A percentile compares a stretch with the other conserved stretches of the same genome.
phyloP scores from a whole-genome alignment of 2,329 filamentous ascomycete genomes.

The Cladosporium cucumerinum region DNA sequence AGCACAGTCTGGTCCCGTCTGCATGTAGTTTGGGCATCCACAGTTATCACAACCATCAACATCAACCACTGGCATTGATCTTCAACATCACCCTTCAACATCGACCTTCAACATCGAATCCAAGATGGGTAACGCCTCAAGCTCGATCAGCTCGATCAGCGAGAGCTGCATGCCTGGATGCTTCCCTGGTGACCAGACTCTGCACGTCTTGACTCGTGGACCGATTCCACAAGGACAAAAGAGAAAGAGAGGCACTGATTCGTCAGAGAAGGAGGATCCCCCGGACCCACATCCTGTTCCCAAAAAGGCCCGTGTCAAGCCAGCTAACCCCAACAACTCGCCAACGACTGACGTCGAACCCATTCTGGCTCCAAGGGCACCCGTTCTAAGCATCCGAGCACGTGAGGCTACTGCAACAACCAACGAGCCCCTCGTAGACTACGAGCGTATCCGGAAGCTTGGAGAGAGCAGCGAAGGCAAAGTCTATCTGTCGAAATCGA shows the following conservation, averaged over 20 bases:
- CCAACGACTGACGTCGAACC: neutral
- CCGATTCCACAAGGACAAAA: neutral
- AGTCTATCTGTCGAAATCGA: neutral
- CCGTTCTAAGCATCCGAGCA: neutral
- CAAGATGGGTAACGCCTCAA: neutral
- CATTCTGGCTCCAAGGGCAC: neutral
- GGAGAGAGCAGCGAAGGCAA: neutral
- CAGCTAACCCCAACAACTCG: neutral
- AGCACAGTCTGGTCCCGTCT: neutral
- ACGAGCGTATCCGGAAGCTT: neutral
- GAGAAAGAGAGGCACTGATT: neutral
- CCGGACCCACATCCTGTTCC: neutral
- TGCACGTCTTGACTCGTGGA: neutral
- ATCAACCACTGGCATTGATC: neutral
- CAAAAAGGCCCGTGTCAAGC: neutral
- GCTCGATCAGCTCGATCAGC: neutral
- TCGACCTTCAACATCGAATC: neutral
- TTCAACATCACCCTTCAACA: neutral
- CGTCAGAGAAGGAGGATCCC: neutral
- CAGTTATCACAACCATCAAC: neutral
- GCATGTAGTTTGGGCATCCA: neutral
- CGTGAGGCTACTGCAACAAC: neutral
- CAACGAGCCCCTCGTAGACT: conserved; percentile 1
- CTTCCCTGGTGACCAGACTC: neutral
- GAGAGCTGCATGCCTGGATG: neutral